Evolutionary conservation across 208 protist genomes (phyloP).

Genomic region (Acanthamoeba sp.): DNA sequence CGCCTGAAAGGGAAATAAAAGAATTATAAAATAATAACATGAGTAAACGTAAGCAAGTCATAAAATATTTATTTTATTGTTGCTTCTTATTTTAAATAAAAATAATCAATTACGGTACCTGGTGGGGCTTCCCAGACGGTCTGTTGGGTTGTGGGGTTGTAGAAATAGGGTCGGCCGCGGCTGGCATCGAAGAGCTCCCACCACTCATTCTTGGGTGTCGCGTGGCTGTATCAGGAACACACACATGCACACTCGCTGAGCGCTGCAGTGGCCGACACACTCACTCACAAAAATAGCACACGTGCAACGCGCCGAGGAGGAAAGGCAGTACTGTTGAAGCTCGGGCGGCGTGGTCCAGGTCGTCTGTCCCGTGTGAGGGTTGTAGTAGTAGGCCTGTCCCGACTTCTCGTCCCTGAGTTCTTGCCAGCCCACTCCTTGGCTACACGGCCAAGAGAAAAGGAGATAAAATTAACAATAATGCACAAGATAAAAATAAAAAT

Average conservation of each 20-base stretch:
- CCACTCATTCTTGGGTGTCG: conserved; percentile 8
- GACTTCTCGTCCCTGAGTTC: background rate
- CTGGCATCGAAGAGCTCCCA: conserved; percentile 60
- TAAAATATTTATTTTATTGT: conserved; percentile 9
- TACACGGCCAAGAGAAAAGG: background rate
- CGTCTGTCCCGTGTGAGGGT: background rate
- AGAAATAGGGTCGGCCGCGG: conserved; percentile 57
- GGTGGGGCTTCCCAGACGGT: conserved; percentile 56
- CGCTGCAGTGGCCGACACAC: too few species aligned
- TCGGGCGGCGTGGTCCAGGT: background rate
- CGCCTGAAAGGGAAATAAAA: background rate
- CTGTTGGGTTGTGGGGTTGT: conserved; percentile 45
- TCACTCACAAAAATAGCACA: too few species aligned
- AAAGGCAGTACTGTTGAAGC: background rate
- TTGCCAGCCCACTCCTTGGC: background rate
- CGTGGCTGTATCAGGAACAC: background rate
- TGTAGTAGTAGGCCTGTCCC: background rate
- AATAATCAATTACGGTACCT: background rate
- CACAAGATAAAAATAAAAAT: background rate
- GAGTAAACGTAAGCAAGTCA: too few species aligned
- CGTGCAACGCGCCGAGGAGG: background rate
- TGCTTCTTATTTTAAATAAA: background rate
- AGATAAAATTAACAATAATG: background rate
- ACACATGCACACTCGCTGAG: too few species aligned
- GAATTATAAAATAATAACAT: background rate